Base-by-base conservation (phyloP, 306 rosid genomes). In the Neltuma alba region DNA sequence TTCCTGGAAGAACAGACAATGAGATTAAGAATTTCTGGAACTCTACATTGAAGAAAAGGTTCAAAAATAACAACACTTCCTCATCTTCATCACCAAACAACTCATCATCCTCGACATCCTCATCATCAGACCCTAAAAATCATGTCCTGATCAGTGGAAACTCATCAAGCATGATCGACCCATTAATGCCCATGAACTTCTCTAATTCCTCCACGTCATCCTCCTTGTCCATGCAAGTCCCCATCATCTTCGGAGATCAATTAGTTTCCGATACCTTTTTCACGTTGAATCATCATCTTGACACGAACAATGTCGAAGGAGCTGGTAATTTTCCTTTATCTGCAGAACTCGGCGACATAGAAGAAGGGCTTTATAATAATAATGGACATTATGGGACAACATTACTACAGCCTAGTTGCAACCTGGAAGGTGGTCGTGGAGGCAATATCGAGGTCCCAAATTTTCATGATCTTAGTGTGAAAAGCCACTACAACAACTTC, bases 21-120 rank as follows among this genome's bases (percentile, higher is more conserved):
- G 98, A 94, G 78, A 94, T 94, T 7, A 94, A 94, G 87, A 94
- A 94, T 47, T 92, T 92, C 31, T 94, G 98, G 98, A 94, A 94
- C 70, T 94, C 98, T 0, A 88, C 98, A 0, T 25, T 94, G 67
- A 94, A 94, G 80, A 94, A 89, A 77, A 91, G 89, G 77, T 33
- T 92, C 75, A 92, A 92, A 82, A 77, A 27, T 10, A 85, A 47
- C 21, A 80, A 11, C 20, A 34, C 5, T 70, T 72, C 83, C 41
- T 70, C 82, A 38, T 60, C 81, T 69, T 21, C 84, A 33, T 89
- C 95, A 15, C 85, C 93, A 67, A 92, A 90, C 87, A 89, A 85
- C n/a, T 84, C 85, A 9, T 86, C 88, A 2, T 86, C 70, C 8
- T 37, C 65, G 11, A 25, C 65, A 2, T 60, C 37, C 15, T 28